Evolutionary conservation across 208 protist genomes (phyloP).

Genomic region (Trichomonas vaginalis): DNA sequence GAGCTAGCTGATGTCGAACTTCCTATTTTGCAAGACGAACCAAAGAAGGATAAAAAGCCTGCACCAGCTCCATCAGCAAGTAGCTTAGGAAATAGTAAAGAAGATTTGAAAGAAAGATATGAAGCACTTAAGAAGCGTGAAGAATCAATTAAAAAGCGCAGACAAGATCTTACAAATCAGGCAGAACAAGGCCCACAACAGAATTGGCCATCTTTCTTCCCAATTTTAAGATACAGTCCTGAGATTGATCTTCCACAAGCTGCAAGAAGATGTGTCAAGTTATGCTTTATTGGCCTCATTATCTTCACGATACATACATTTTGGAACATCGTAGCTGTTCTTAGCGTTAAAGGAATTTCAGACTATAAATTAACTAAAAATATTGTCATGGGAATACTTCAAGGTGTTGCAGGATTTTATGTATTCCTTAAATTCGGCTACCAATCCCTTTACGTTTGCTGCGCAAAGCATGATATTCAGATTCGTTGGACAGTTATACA

Average conservation of each 20-base stretch:
- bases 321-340: not conserved
- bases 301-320: not conserved
- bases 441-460: not conserved
- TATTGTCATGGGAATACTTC: not conserved
- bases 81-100: not conserved
- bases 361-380: not conserved
- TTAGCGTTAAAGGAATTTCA: not conserved
- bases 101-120: not conserved
- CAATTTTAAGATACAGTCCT: not conserved
- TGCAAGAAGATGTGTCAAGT: not conserved
- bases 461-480: not conserved
- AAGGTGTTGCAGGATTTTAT: not conserved
- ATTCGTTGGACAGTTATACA: not conserved
- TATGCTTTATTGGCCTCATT: not conserved
- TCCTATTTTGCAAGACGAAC: not conserved
- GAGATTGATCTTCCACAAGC: not conserved
- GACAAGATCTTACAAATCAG: not conserved
- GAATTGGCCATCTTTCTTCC: not conserved
- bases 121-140: not conserved
- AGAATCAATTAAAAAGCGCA: not conserved
- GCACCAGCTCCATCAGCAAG: not conserved
- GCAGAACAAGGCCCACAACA: not conserved
- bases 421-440: not conserved
- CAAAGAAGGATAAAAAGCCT: not conserved
- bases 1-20: not conserved